phyloP scores from a whole-genome alignment of 1,284 basidiomycete species.

The Ceratobasidium sp. region DNA sequence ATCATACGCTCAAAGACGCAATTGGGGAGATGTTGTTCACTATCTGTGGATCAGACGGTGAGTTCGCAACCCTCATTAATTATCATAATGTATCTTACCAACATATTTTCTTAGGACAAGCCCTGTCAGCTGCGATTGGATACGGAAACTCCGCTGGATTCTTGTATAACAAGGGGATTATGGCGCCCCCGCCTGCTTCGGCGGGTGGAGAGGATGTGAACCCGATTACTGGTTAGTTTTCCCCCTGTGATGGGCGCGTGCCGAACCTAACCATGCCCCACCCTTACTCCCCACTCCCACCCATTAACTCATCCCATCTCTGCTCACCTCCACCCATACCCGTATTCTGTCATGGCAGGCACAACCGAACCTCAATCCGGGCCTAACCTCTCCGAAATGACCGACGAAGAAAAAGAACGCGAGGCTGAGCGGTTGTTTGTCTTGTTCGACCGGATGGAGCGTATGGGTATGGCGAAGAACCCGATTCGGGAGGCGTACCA shows the following conservation, averaged over 20 bases:
- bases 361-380: conserved; percentile 35
- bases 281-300: conserved; percentile 55
- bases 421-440: conserved; percentile 92
- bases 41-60: conserved; percentile 82
- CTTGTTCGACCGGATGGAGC: conserved; percentile 87
- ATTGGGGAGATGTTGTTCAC: conserved; percentile 88
- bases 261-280: too few relatives aligned
- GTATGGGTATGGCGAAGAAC: conserved; percentile 74
- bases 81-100: not conserved
- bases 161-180: conserved; percentile 87
- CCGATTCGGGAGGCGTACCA: conserved; percentile 77
- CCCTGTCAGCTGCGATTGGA: conserved; percentile 78
- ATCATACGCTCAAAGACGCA: conserved; percentile 74
- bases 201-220: conserved; percentile 55
- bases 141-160: conserved; percentile 94
- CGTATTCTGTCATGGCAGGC: conserved; percentile 49
- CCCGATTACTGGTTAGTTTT: conserved; percentile 77
- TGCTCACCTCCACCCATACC: conserved; percentile 48
- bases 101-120: conserved; percentile 63
- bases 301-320: conserved; percentile 48
- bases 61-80: conserved; percentile 50
- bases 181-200: conserved; percentile 62
- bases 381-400: conserved; percentile 67
- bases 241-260: too few relatives aligned
- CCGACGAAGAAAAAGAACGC: conserved; percentile 88